Evolutionary conservation across 345 rosid species (phyloP).

Genomic region (Acer negundo): DNA sequence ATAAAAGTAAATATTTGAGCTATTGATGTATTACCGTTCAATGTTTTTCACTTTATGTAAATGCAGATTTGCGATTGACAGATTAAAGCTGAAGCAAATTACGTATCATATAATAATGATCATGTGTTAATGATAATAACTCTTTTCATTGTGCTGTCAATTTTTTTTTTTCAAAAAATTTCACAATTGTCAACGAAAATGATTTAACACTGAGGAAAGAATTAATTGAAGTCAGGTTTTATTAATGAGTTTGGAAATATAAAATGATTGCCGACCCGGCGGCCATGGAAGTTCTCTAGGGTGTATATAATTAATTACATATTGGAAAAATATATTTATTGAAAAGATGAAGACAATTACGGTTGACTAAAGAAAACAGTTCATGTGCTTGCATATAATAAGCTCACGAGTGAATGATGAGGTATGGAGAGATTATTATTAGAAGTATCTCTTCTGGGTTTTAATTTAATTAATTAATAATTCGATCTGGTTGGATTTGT

Average conservation of each 20-base stretch:
- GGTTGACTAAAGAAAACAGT: constrained; percentile 51
- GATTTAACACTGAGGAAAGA: not conserved
- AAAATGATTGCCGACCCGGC: constrained; percentile 4
- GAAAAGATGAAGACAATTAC: constrained; percentile 20
- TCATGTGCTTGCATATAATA: constrained; percentile 58
- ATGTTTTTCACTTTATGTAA: no score
- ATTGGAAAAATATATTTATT: constrained; percentile 16
- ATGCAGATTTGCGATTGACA: no score
- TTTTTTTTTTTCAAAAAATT: no score
- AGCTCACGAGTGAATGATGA: constrained; percentile 48
- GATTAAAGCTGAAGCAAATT: no score
- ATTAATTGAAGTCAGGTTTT: not conserved
- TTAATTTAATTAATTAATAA: constrained; percentile 23
- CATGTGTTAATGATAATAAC: no score
- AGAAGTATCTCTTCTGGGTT: constrained; percentile 23
- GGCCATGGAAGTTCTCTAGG: constrained; percentile 1
- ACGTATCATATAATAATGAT: no score
- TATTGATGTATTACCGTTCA: no score
- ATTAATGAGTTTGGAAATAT: not conserved
- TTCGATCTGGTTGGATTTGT: constrained; percentile 37
- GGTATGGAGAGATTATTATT: constrained; percentile 19
- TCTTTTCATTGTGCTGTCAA: not conserved
- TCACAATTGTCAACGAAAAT: not conserved
- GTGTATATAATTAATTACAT: not conserved
- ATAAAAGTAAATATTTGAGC: no score